Conservation (phyloP, 169 alveolate genomes). For the Plasmodium knowlesi region DNA sequence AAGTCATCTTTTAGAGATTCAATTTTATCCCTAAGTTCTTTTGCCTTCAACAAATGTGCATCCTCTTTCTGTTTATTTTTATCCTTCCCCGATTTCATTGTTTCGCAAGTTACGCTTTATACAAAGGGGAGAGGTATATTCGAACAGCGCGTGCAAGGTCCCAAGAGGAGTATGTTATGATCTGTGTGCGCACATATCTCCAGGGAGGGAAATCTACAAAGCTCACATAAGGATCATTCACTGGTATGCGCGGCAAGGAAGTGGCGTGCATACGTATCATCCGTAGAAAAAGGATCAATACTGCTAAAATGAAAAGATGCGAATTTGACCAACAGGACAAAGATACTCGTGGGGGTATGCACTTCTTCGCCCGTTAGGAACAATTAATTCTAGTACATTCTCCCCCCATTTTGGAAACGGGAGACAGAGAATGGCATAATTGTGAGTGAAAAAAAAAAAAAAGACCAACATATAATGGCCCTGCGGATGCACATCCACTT, state of each 20-base stretch:
- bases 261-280: not conserved
- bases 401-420: not conserved
- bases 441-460: not conserved
- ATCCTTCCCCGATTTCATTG: constrained; percentile 43
- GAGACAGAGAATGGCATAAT: not conserved
- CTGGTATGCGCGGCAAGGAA: not conserved
- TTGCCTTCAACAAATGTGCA: constrained; percentile 55
- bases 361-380: not conserved
- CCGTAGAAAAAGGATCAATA: not conserved
- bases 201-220: not conserved
- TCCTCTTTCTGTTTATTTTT: constrained; percentile 69
- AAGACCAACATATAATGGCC: not conserved
- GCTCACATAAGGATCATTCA: not conserved
- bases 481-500: not conserved
- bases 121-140: not conserved
- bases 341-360: not conserved
- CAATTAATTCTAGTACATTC: not conserved
- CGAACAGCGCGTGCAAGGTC: not conserved
- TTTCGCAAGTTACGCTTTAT: not conserved
- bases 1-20: constrained; percentile 52
- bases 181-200: not conserved
- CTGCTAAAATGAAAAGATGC: not conserved
- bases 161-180: not conserved
- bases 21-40: constrained; percentile 61
- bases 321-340: not conserved